These are phyloP conservation scores for Phlyctochytrium bullatum DNA, from an alignment of 192 early-diverging fungal genomes.

Conservation along the genomic window DNA sequence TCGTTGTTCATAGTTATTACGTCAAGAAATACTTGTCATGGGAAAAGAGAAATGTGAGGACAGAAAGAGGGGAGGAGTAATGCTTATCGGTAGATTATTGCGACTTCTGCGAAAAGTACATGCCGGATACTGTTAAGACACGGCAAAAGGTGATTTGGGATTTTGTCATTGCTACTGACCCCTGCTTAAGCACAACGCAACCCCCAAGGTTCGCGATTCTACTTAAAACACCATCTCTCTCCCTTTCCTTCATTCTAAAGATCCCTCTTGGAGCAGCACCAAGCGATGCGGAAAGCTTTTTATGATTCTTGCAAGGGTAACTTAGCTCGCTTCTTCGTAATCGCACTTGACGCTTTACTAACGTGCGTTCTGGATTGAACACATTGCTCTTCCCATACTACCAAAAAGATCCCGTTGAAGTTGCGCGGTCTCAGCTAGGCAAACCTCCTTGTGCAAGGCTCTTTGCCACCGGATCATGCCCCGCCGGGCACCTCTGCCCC, in stretches of 20 bases:
- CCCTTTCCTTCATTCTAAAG: not conserved
- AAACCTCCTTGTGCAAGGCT: not conserved
- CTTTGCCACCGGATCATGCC: not conserved
- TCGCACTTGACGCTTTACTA: no score
- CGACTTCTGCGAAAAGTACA: slow-evolving; percentile 2
- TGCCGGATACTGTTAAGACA: not conserved
- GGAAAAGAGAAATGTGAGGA: no score
- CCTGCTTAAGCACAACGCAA: not conserved
- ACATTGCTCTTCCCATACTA: not conserved
- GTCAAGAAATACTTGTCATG: no score
- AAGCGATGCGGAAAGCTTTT: not conserved
- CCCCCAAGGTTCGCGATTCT: not conserved
- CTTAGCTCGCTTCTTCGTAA: no score
- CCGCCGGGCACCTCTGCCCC: not conserved
- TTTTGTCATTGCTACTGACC: not conserved
- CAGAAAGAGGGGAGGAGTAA: no score
- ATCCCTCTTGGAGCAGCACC: not conserved
- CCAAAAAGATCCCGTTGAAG: not conserved
- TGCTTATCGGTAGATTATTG: not conserved
- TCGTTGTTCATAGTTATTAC: slow-evolving; percentile 5
- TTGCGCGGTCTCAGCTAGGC: not conserved
- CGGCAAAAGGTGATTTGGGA: not conserved
- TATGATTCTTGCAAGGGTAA: not conserved
- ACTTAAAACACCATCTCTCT: not conserved
- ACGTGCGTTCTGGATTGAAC: not conserved